These are phyloP conservation scores for Adansonia grandidieri DNA, from an alignment of 441 rosid genomes.

Conservation along the genomic window DNA sequence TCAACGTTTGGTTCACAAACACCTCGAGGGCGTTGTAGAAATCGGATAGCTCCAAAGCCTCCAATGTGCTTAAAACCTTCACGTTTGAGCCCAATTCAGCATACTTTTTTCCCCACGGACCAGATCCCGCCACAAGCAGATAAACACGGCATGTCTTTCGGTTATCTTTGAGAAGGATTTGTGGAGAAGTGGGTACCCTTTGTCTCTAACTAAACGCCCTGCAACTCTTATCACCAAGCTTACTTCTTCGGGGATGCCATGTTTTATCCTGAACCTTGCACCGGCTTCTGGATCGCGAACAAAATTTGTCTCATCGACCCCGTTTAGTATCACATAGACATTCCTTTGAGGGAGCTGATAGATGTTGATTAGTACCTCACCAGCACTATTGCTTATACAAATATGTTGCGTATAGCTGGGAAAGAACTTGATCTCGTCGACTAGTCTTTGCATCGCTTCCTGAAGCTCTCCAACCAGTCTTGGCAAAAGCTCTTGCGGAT, in stretches of 20 bases:
- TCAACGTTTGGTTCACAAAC: constrained; percentile 46
- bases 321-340: constrained; percentile 73
- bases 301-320: constrained; percentile 63
- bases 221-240: constrained; percentile 69
- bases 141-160: constrained; percentile 44
- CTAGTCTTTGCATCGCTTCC: constrained; percentile 64
- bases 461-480: constrained; percentile 52
- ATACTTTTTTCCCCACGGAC: neutral
- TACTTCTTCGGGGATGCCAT: constrained; percentile 44
- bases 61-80: neutral
- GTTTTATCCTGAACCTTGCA: constrained; percentile 43
- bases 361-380: constrained; percentile 59
- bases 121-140: constrained; percentile 71
- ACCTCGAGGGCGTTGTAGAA: constrained; percentile 37
- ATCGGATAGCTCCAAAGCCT: neutral
- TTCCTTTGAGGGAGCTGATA: constrained; percentile 61
- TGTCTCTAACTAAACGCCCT: constrained; percentile 73
- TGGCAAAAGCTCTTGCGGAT: constrained; percentile 36
- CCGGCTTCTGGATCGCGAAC: constrained; percentile 45
- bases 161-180: constrained; percentile 56
- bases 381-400: constrained; percentile 73
- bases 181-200: constrained; percentile 71
- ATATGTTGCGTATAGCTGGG: constrained; percentile 65
- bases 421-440: constrained; percentile 68
- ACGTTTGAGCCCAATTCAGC: neutral